Evolutionary conservation across 805 yeast species (phyloP).

Genomic region (Candida nemodendra): DNA sequence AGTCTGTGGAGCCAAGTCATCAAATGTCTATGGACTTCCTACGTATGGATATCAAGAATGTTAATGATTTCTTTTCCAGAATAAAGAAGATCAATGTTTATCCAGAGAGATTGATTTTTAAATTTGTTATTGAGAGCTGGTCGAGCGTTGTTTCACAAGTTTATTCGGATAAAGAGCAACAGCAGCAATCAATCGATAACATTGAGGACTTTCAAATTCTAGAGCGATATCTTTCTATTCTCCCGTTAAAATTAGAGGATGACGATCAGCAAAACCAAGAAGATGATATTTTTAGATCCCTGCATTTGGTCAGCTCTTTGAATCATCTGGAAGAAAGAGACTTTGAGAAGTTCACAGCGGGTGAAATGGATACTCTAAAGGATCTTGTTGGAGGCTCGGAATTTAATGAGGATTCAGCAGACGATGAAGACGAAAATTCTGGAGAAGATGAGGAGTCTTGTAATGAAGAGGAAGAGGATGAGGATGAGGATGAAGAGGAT

Average conservation of each 20-base stretch:
- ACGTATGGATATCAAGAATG: constrained; percentile 96
- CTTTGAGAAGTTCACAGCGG: constrained; percentile 72
- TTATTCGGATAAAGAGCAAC: constrained; percentile 25
- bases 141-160: constrained; percentile 24
- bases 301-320: constrained; percentile 74
- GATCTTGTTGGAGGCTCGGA: constrained; percentile 50
- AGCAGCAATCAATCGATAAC: constrained; percentile 32
- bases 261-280: constrained; percentile 53
- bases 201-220: constrained; percentile 44
- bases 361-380: constrained; percentile 75
- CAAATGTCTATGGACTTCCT: constrained; percentile 94
- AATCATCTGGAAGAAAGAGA: constrained; percentile 89
- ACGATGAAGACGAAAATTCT: constrained; percentile 29
- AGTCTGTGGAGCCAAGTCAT: constrained; percentile 96
- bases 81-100: constrained; percentile 71
- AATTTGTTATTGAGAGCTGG: constrained; percentile 60
- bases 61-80: constrained; percentile 79
- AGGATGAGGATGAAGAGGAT: constrained; percentile 14
- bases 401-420: constrained; percentile 24
- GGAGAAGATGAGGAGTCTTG: constrained; percentile 23
- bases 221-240: constrained; percentile 40
- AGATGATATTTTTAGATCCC: constrained; percentile 84
- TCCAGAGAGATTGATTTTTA: constrained; percentile 79
- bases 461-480: constrained; percentile 15
- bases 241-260: constrained; percentile 60